Conservation (phyloP, 2,329 filamentous ascomycete genomes). For the Hypoxylon sp. region DNA sequence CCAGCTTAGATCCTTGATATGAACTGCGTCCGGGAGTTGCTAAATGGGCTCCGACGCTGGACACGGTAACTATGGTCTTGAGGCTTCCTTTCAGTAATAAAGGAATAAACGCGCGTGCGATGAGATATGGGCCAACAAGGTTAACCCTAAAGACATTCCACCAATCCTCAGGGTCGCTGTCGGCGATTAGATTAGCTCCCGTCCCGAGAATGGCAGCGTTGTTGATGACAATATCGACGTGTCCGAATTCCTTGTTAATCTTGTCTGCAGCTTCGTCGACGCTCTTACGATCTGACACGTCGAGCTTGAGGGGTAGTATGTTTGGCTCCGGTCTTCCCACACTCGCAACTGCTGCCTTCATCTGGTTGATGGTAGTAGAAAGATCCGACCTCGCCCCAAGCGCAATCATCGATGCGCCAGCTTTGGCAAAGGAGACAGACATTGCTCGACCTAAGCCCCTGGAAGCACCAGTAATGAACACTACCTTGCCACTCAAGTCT, state of each 20-base stretch:
- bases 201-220: constrained; percentile 51
- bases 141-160: constrained; percentile 64
- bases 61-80: constrained; percentile 61
- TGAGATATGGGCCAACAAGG: constrained; percentile 62
- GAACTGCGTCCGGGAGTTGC: constrained; percentile 52
- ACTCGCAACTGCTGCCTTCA: constrained; percentile 48
- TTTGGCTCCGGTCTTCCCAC: constrained; percentile 50
- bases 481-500: constrained; percentile 51
- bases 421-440: constrained; percentile 53
- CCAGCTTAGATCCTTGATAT: constrained; percentile 64
- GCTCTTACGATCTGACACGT: constrained; percentile 54
- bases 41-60: constrained; percentile 58
- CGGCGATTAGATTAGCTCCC: constrained; percentile 38
- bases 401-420: constrained; percentile 58
- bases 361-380: constrained; percentile 45
- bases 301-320: constrained; percentile 54
- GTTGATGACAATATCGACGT: constrained; percentile 56
- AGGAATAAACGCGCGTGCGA: constrained; percentile 63
- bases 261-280: constrained; percentile 53
- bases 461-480: constrained; percentile 57
- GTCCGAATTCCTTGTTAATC: constrained; percentile 54
- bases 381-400: constrained; percentile 51
- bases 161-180: constrained; percentile 55
- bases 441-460: constrained; percentile 56
- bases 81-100: constrained; percentile 52